These are phyloP conservation scores for Cutaneotrichosporon cutaneum DNA, from an alignment of 1,284 basidiomycete genomes.

Conservation along the genomic window DNA sequence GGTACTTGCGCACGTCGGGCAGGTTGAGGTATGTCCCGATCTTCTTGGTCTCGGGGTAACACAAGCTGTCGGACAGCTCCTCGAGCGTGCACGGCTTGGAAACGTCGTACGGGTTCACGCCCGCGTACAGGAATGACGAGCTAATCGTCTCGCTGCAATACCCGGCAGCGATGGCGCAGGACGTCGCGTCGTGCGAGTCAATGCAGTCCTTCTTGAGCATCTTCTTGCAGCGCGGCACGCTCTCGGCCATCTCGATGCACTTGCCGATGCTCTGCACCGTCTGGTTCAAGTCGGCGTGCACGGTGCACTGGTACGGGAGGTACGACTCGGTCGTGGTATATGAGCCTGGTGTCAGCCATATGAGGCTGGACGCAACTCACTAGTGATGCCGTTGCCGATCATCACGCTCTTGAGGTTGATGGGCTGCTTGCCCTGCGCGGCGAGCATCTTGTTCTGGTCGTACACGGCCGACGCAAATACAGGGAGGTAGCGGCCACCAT, in stretches of 20 bases:
- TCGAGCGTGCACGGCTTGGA: constrained; percentile 60
- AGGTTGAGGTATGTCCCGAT: constrained; percentile 60
- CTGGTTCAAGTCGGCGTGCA: constrained; percentile 41
- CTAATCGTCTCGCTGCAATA: constrained; percentile 59
- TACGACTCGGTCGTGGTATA: constrained; percentile 39
- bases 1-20: constrained; percentile 57
- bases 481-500: constrained; percentile 70
- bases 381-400: constrained; percentile 65
- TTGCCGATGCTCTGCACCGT: constrained; percentile 42
- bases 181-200: constrained; percentile 58
- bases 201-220: constrained; percentile 39
- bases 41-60: constrained; percentile 52
- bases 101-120: constrained; percentile 62
- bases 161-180: constrained; percentile 57
- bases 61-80: constrained; percentile 49
- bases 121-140: constrained; percentile 38
- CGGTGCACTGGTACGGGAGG: constrained; percentile 48
- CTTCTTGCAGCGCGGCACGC: constrained; percentile 47
- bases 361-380: neutral
- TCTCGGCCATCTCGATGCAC: constrained; percentile 49
- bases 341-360: neutral
- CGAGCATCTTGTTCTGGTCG: constrained; percentile 68
- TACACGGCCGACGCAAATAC: constrained; percentile 75
- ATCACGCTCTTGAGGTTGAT: constrained; percentile 76
- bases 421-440: constrained; percentile 63